A percentile compares a stretch with the other conserved stretches of the same genome.
Evolutionary conservation across 2,329 filamentous ascomycete species (phyloP).

Genomic region (Graphilbum ipis-grandicollis): DNA sequence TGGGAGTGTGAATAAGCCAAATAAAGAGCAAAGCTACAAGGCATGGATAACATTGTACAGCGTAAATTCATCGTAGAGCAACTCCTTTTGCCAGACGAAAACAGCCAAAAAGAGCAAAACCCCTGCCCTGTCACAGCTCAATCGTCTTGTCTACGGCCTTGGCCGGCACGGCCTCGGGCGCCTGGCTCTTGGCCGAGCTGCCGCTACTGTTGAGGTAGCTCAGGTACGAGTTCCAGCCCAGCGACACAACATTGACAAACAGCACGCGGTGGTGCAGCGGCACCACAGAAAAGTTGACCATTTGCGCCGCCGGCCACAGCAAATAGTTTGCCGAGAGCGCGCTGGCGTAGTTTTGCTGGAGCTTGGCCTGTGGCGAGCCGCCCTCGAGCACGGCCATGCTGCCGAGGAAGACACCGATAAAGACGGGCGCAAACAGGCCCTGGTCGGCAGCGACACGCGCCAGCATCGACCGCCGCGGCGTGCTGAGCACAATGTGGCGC

Average conservation of each 20-base stretch:
- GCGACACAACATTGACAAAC: slow-evolving; percentile 67
- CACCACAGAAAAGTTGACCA: slow-evolving; percentile 74
- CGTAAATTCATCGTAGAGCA: too few species aligned
- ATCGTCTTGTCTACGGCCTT: neutral
- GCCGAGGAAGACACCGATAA: slow-evolving; percentile 65
- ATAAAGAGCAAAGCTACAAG: too few species aligned
- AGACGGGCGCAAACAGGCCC: slow-evolving; percentile 64
- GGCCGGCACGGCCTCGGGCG: neutral
- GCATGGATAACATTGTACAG: too few species aligned
- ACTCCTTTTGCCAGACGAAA: too few species aligned
- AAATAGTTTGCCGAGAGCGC: slow-evolving; percentile 73
- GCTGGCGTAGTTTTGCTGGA: slow-evolving; percentile 50
- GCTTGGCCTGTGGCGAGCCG: slow-evolving; percentile 40
- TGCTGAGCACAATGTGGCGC: slow-evolving; percentile 44
- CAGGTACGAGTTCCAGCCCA: slow-evolving; percentile 49
- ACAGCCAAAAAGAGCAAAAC: too few species aligned
- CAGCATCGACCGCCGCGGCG: slow-evolving; percentile 50
- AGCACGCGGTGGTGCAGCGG: slow-evolving; percentile 70
- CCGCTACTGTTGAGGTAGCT: slow-evolving; percentile 38
- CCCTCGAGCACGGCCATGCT: slow-evolving; percentile 77
- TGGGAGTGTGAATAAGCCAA: too few species aligned
- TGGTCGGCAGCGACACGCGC: slow-evolving; percentile 73
- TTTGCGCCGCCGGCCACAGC: slow-evolving; percentile 75
- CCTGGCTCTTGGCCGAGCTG: too few species aligned
- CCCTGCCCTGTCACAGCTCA: neutral